These are phyloP conservation scores for Paramecium tetraurelia DNA, from an alignment of 73 alveolate genomes.

Conservation along the genomic window DNA sequence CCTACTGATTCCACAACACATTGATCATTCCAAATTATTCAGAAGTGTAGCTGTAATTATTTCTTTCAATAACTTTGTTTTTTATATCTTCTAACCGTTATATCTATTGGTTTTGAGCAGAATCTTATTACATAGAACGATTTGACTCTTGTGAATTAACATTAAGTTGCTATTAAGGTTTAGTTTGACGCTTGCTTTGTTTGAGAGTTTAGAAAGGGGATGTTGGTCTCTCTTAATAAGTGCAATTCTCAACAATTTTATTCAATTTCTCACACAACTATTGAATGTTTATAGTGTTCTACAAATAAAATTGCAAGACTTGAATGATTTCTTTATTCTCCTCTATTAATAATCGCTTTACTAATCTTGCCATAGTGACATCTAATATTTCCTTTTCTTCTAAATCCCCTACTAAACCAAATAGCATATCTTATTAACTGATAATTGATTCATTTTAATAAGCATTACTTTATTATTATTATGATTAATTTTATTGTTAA, in stretches of 20 bases:
- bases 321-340: slow-evolving; percentile 5
- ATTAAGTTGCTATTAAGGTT: not conserved
- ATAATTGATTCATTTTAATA: not conserved
- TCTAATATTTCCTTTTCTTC: slow-evolving; percentile 27
- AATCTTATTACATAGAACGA: not conserved
- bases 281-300: not conserved
- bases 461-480: not conserved
- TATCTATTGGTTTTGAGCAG: not conserved
- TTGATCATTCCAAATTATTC: slow-evolving; percentile 25
- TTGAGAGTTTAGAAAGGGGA: not conserved
- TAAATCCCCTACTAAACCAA: not conserved
- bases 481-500: not conserved
- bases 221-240: not conserved
- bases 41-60: not conserved
- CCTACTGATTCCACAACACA: not conserved
- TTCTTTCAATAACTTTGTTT: not conserved
- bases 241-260: not conserved
- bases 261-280: not conserved
- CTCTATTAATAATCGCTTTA: not conserved
- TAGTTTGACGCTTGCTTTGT: not conserved
- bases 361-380: not conserved
- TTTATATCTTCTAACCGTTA: not conserved
- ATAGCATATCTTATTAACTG: not conserved
- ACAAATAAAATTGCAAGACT: not conserved
- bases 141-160: not conserved